Evolutionary conservation across 179 eudicot species (phyloP), one percentile per base, ranked within the genome.

Genomic region (Drosera spatulata): DNA sequence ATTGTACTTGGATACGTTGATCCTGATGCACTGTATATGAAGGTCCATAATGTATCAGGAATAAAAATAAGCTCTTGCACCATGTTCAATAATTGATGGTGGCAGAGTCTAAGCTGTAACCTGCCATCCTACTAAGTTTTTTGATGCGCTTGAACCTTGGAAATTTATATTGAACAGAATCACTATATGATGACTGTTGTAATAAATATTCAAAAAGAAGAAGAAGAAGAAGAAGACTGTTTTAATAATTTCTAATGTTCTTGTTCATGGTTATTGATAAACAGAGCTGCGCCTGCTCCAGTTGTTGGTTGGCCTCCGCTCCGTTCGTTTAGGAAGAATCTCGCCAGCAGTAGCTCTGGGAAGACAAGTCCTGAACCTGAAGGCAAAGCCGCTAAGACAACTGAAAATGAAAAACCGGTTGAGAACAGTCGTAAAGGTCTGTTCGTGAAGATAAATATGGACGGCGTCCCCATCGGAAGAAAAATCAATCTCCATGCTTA

Each of bases 301-400:
- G 96, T 89, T 45, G 95, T 93, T 64, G 99, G 99, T 50, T 93
- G 99, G 99, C 99, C 99, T 61, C 97, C 97, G 58, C 73, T 93
- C 66, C 86, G 99, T 37, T 93, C 97, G 4, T 89, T 77, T 48
- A 67, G 99, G 67, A 93, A 77, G 81, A 86, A 89, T 65, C 77
- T 93, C 53, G 82, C 94, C 8, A 83, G 84, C 48, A 74, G 77
- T 61, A 83, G 85, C 66, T 78, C 85, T 9, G 66, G 84, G 3
- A 93, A 86, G 69, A 60, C 66, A n/a, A 38, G 53, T 22, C 52
- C 81, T 6, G 87, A 74, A 44, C 73, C 63, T 4, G 75, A 67
- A 5, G 65, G 56, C 48, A 68, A 43, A 38, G 70, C 61, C 55
- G 79, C 69, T 39, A 70, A 55, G 62, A 74, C 69, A 58, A 41